Percentiles rank a stretch among this genome's conserved stretches.
phyloP scores from a whole-genome alignment of 164 flowering plant genomes.

The Chimonanthus salicifolius region DNA sequence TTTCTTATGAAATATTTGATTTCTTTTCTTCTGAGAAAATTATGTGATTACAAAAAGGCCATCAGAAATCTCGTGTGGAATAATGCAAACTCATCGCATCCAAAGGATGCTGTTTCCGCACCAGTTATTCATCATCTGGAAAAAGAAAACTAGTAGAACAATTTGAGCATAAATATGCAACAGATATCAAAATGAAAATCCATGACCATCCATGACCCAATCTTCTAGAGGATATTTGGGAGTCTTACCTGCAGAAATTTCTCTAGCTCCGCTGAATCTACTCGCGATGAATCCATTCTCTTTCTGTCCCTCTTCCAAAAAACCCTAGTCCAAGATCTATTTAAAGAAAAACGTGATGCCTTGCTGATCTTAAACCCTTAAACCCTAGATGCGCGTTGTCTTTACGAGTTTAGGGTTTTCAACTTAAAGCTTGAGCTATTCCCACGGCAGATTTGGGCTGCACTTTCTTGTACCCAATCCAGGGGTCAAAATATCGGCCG shows the following conservation, averaged over 20 bases:
- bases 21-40: no score
- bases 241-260: constrained; percentile 5
- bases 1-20: no score
- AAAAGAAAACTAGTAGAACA: not conserved
- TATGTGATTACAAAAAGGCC: not conserved
- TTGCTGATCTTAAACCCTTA: no score
- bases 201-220: not conserved
- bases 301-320: not conserved
- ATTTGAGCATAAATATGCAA: no score
- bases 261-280: constrained; percentile 8
- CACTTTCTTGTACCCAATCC: no score
- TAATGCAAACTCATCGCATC: not conserved
- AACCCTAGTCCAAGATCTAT: no score
- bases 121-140: not conserved
- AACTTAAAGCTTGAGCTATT: no score
- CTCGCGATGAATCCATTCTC: constrained; percentile 9
- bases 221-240: not conserved
- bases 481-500: no score
- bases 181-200: not conserved
- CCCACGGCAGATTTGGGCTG: no score
- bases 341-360: no score
- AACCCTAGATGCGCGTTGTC: no score
- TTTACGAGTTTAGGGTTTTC: no score
- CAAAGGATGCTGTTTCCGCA: not conserved
- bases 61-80: not conserved